phyloP scores from a whole-genome alignment of 768 basidiomycete genomes.

The Russula abietina region DNA sequence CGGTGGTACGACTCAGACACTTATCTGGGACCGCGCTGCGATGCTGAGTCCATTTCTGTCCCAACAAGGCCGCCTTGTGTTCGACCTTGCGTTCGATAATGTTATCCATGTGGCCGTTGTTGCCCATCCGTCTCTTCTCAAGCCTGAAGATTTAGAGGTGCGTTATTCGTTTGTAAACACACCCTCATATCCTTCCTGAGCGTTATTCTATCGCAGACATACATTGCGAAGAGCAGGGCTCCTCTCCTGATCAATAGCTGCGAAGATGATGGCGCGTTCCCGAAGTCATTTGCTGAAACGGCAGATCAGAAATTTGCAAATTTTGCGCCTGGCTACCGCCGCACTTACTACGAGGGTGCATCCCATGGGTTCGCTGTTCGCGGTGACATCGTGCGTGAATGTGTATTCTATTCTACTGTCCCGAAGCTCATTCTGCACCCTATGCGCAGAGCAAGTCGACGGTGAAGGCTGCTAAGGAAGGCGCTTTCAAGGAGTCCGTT shows the following conservation, averaged over 20 bases:
- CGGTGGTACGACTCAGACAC: slow-evolving; percentile 18
- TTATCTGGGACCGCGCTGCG: neutral
- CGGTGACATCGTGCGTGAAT: slow-evolving; percentile 31
- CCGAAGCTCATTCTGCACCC: slow-evolving; percentile 11
- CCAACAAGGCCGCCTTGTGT: slow-evolving; percentile 14
- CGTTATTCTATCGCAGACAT: slow-evolving; percentile 28
- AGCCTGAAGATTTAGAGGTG: slow-evolving; percentile 39
- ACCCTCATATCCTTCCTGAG: neutral
- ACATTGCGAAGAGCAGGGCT: slow-evolving; percentile 31
- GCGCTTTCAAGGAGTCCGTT: slow-evolving; percentile 36
- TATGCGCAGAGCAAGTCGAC: slow-evolving; percentile 27
- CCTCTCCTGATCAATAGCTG: slow-evolving; percentile 42
- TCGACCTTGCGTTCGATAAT: slow-evolving; percentile 40
- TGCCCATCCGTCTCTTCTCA: slow-evolving; percentile 44
- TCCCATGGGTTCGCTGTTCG: slow-evolving; percentile 42
- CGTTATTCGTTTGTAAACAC: neutral
- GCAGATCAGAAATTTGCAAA: slow-evolving; percentile 37
- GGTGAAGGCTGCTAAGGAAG: slow-evolving; percentile 38
- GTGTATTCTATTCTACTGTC: neutral
- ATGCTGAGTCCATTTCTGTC: neutral
- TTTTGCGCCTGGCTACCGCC: slow-evolving; percentile 36
- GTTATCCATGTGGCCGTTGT: slow-evolving; percentile 37
- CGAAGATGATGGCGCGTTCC: slow-evolving; percentile 34
- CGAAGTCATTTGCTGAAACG: slow-evolving; percentile 27
- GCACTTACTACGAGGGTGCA: slow-evolving; percentile 36